Evolutionary conservation across 2,329 filamentous ascomycete genomes (phyloP), one percentile per base, ranked within the genome.

Genomic region (Diplodia intermedia): DNA sequence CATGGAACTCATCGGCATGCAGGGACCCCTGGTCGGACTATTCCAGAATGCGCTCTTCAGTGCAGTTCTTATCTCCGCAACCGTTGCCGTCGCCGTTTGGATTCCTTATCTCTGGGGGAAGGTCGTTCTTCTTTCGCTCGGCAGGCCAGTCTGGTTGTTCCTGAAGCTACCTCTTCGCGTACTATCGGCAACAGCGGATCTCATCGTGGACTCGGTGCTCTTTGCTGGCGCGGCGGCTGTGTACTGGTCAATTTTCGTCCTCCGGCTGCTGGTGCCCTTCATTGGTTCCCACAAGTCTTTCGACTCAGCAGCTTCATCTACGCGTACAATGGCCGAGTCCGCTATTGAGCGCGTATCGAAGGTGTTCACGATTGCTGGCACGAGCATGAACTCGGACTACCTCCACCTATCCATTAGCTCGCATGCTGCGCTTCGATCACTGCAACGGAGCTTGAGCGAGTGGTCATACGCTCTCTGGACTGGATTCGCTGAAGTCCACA

Each of bases 21-120:
- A 96, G 75, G 95, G 95, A 0, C 95, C 95, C 0, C 85, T 99
- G 3, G 90, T 91, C 15, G 93, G 93, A 2, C 86, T 99, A 6
- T 89, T 98, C 72, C 95, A 99, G 75, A 99, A 99, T 72, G 93
- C 92, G 67, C 89, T 97, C 18, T 99, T 99, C 79, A 97, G 94
- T 76, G 90, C 91, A 8, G 90, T 98, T 55, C 85, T 99, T 33
- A 93, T 99, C 15, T 91, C 92, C 0, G 87, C 94, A 63, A 97
- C 94, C 15, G 89, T 99, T 52, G 90, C 93, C 65, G 83, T 91
- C 69, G 94, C 93, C 63, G 88, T 98, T 54, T 97, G 95, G 82
- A 81, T 97, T 63, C 95, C 95, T 0, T 99, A 98, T 80, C 90
- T 97, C 67, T 89, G 93, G 75, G 95, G 95, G 15, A 94, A 97